Conservation (phyloP, 306 rosid genomes). For the Dalbergia oliveri region DNA sequence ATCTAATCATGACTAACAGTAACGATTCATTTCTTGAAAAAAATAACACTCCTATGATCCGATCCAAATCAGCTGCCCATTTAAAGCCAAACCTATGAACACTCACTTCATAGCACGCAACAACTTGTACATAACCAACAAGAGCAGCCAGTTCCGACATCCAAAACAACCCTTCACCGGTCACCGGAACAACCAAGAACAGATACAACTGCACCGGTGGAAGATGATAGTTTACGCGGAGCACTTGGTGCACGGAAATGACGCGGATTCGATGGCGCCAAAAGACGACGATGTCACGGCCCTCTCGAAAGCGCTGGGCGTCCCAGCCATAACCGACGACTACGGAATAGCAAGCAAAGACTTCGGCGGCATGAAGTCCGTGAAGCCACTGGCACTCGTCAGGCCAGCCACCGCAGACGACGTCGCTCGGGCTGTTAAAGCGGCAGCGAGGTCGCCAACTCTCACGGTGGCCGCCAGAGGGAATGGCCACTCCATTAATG, state of each 20-base stretch:
- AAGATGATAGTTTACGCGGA: conserved; percentile 88
- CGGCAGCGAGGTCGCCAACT: conserved; percentile 54
- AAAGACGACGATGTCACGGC: conserved; percentile 58
- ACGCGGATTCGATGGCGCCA: conserved; percentile 60
- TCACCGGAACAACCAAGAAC: not conserved
- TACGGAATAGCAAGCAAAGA: conserved; percentile 62
- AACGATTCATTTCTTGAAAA: no score
- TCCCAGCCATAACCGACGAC: not conserved
- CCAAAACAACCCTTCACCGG: not conserved
- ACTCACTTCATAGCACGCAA: not conserved
- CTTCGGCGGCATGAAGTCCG: conserved; percentile 82
- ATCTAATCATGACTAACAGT: no score
- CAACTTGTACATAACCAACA: not conserved
- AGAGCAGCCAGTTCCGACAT: not conserved
- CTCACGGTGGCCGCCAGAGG: conserved; percentile 94
- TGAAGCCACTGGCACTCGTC: conserved; percentile 65
- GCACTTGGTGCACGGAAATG: conserved; percentile 71
- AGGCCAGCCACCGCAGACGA: conserved; percentile 57
- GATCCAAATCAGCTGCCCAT: conserved; percentile 33
- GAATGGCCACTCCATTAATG: conserved; percentile 97
- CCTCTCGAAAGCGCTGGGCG: conserved; percentile 43
- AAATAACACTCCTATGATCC: no score
- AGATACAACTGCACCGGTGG: not conserved
- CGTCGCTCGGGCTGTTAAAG: conserved; percentile 59
- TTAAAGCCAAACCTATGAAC: conserved; percentile 22